These are phyloP conservation scores for Penicillium antarcticum DNA, from an alignment of 495 filamentous ascomycete species.

Conservation along the genomic window DNA sequence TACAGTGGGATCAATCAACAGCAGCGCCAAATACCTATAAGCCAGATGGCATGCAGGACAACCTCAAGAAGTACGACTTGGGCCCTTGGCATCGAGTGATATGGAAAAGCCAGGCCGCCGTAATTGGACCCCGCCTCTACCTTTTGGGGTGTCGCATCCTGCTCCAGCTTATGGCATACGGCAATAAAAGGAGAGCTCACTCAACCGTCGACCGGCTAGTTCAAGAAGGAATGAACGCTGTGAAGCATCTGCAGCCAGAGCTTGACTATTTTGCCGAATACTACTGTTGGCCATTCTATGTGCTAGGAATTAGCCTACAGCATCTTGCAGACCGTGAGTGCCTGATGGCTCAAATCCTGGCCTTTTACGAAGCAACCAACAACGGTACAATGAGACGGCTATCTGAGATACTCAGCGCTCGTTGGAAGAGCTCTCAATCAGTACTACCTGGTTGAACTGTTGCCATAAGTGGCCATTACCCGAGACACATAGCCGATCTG, in stretches of 20 bases:
- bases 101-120: neutral
- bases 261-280: slow-evolving; percentile 26
- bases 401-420: slow-evolving; percentile 6
- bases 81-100: neutral
- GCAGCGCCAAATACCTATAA: neutral
- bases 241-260: slow-evolving; percentile 10
- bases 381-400: slow-evolving; percentile 23
- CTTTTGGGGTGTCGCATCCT: slow-evolving; percentile 13
- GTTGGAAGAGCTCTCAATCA: neutral
- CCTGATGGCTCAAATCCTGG: slow-evolving; percentile 12
- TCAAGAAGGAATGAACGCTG: slow-evolving; percentile 7
- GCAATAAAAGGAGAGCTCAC: neutral
- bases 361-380: slow-evolving; percentile 17
- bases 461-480: too few relatives aligned
- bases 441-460: neutral
- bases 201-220: neutral
- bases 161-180: slow-evolving; percentile 1
- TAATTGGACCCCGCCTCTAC: slow-evolving; percentile 14
- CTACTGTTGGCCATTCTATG: slow-evolving; percentile 24
- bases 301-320: slow-evolving; percentile 6
- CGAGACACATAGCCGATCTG: too few relatives aligned
- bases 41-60: neutral
- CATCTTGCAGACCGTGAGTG: slow-evolving; percentile 3
- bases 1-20: slow-evolving; percentile 1
- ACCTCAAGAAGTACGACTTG: neutral